These are phyloP conservation scores for Xerocomus amazonicus DNA, from an alignment of 1,284 basidiomycete species.

Conservation along the genomic window DNA sequence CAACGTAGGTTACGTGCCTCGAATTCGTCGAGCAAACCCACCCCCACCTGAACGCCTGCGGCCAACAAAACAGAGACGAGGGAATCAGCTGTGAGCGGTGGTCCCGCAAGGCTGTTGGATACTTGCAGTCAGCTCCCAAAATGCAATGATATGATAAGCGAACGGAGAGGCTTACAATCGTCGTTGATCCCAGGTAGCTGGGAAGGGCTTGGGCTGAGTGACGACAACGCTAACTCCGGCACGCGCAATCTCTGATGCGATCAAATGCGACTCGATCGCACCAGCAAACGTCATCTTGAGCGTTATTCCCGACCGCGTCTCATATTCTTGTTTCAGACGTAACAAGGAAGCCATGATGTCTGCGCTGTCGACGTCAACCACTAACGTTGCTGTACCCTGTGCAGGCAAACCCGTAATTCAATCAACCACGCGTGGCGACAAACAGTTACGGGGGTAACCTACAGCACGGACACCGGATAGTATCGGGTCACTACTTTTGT, in stretches of 20 bases:
- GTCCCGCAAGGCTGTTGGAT: too few relatives aligned
- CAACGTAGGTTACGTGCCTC: too few relatives aligned
- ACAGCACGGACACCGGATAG: not conserved
- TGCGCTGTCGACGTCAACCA: not conserved
- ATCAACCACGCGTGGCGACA: not conserved
- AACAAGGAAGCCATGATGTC: not conserved
- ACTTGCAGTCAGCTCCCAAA: too few relatives aligned
- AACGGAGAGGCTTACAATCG: not conserved
- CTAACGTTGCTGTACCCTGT: not conserved
- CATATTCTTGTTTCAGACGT: not conserved
- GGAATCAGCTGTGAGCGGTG: not conserved
- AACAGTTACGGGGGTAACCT: not conserved
- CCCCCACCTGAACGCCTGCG: too few relatives aligned
- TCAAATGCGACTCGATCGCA: not conserved
- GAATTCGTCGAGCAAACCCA: not conserved
- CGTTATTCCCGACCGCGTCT: not conserved
- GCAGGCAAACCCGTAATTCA: not conserved
- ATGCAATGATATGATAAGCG: not conserved
- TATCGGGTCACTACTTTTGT: not conserved
- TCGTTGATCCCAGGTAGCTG: not conserved
- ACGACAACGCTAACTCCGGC: not conserved
- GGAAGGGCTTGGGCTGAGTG: not conserved
- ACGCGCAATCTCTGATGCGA: not conserved
- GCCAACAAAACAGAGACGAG: too few relatives aligned
- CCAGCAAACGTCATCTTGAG: not conserved